Evolutionary conservation across 768 basidiomycete species (phyloP).

Genomic region (Scleroderma bovista): DNA sequence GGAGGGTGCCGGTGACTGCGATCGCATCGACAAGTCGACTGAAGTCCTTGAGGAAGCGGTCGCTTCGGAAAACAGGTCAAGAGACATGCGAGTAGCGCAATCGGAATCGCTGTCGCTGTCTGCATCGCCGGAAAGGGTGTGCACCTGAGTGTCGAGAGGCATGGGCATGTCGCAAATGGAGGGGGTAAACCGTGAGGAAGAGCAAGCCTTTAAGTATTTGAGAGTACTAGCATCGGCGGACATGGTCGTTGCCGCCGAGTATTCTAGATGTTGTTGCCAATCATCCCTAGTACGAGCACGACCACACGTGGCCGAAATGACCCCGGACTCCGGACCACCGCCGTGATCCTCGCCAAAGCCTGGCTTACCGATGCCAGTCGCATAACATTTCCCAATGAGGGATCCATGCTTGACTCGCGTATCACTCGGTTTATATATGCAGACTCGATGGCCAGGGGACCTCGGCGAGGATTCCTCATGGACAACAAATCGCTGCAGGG

Average conservation of each 20-base stretch:
- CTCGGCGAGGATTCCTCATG: no score
- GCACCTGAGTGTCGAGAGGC: constrained; percentile 6
- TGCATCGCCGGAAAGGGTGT: constrained; percentile 32
- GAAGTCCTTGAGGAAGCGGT: constrained; percentile 51
- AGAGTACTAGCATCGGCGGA: no score
- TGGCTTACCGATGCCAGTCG: no score
- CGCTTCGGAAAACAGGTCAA: constrained; percentile 36
- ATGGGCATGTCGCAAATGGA: constrained; percentile 8
- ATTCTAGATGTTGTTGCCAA: constrained; percentile 11
- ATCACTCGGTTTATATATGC: no score
- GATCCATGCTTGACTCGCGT: no score
- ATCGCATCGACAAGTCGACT: constrained; percentile 54
- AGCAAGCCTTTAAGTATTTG: no score
- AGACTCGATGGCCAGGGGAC: no score
- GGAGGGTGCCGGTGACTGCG: constrained; percentile 61
- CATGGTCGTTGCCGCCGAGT: constrained; percentile 28
- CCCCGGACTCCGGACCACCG: neutral
- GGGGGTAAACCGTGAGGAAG: constrained; percentile 10
- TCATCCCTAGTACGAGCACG: constrained; percentile 18
- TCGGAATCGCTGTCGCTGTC: constrained; percentile 44
- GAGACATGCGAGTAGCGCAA: constrained; percentile 37
- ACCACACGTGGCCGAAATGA: constrained; percentile 18
- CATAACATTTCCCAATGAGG: no score
- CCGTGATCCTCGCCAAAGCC: neutral
- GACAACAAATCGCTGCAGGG: no score